Base-by-base conservation (phyloP, 768 basidiomycete species). In the Auricularia sp. region DNA sequence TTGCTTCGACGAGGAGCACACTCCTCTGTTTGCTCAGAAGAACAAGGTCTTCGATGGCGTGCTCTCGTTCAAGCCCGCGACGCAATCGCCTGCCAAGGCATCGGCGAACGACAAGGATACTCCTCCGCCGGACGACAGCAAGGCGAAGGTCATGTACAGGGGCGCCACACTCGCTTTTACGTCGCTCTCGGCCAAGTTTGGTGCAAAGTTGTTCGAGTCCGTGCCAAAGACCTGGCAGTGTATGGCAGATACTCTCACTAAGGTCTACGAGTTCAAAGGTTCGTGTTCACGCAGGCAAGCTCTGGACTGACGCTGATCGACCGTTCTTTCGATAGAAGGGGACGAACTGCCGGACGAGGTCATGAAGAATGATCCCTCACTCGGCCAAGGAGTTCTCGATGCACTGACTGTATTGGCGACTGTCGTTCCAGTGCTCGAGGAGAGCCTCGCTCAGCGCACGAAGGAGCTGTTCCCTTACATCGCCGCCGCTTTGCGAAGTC, bases 191-290 rank as follows among this genome's bases (percentile, higher is more conserved):
- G 72, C 76, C 3, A 83, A 82, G 66, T 97, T 98, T 68, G 93
- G 90, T 0, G 72, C 84, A 1, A 76, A 75, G 14, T 77, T 98
- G 36, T 77, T 98, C 42, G 82, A 87, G 0, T 80, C 84, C 39
- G 84, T 98, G n/a, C 96, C 97, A 2, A 92, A 85, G 68, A 90
- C 98, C 82, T 98, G 96, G 95, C 86, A 89, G 61, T 93, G 47
- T 18, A 51, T 51, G 47, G 47, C 47, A 21, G 11, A 51, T 5
- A 18, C 47, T 12, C 16, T 51, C 10, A 6, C 21, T 10, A 21
- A 51, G 16, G 47, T 51, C 0, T 51, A 51, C 21, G 21, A 21
- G 5, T 8, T 18, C 10, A 51, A 51, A 18, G 47, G 47, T 51
- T 1, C 21, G 47, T 51, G 5, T 51, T 18, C 14, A 29, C 29